Conservation (phyloP, 1,139 yeast species). For the Casaregolazyma suthepensis region DNA sequence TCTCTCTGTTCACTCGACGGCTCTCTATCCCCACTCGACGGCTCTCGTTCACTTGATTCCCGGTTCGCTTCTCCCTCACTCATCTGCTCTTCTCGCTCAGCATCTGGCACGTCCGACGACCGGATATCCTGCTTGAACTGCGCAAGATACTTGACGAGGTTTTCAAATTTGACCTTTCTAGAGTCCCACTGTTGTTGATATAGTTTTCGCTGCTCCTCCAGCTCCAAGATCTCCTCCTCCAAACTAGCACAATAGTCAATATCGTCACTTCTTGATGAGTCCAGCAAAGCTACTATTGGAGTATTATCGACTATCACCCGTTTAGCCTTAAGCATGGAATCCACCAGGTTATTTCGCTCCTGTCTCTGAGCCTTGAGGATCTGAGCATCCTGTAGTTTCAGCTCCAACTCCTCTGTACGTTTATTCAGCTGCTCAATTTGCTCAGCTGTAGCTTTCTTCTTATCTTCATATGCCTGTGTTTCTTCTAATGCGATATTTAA, state of each 20-base stretch:
- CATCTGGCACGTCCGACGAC: constrained; percentile 13
- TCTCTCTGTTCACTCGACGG: not conserved
- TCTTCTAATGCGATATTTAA: constrained; percentile 24
- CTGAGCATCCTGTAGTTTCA: constrained; percentile 23
- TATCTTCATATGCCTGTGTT: constrained; percentile 17
- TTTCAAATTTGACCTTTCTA: constrained; percentile 23
- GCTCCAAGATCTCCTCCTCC: constrained; percentile 24
- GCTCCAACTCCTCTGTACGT: constrained; percentile 23
- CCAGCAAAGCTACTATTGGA: constrained; percentile 22
- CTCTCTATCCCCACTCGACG: too few species aligned
- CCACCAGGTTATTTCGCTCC: constrained; percentile 26
- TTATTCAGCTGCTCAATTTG: constrained; percentile 16
- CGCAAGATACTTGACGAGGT: constrained; percentile 20
- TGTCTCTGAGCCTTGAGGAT: constrained; percentile 23
- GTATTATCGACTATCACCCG: constrained; percentile 18
- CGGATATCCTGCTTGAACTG: constrained; percentile 20
- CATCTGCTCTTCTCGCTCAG: constrained; percentile 7
- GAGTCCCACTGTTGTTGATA: constrained; percentile 23
- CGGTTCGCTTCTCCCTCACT: not conserved
- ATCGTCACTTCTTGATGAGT: constrained; percentile 25
- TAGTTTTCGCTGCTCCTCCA: constrained; percentile 22
- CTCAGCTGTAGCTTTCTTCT: constrained; percentile 15
- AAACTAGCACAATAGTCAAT: constrained; percentile 19
- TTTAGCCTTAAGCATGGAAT: constrained; percentile 23
- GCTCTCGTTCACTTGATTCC: constrained; percentile 1